Base-by-base conservation (phyloP, 768 basidiomycete genomes). In the Gelatoporia subvermispora region DNA sequence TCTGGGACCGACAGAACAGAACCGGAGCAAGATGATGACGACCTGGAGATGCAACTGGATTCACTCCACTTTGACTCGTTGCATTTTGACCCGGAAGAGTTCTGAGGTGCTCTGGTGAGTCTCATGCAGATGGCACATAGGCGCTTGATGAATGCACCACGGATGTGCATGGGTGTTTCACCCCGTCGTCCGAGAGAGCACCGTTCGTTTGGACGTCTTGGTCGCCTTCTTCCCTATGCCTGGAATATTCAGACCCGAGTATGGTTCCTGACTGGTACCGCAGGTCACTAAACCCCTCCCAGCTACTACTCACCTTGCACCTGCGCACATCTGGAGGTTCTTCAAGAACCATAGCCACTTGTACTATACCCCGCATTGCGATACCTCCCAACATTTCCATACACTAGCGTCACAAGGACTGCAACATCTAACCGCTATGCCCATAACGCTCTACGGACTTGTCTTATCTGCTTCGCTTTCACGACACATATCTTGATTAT, bases 11-110 rank as follows among this genome's bases (percentile, higher is more conserved):
- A 39, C 34, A 31, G 20, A 39, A 22, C 45, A 17, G 23, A 35
- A 39, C 41, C 49, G 13, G 43, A 28, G 21, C 31, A 16, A 42
- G 39, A 28, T 28, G 76, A 83, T 43, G 51, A 66, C 52, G 76
- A 74, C 52, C 66, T 82, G 43, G 82, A 88, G 68, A 80, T 85
- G 82, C 70, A 67, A 34, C 77, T 88, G 13, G 82, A 85, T 59
- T 85, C 85, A 25, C 68, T 88, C 46, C 83, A 85, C 60, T 88
- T 88, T 60, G 85, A 88, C 54, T 71, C 76, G 1, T 55, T 88
- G 39, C 84, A 81, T 45, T 84, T 88, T 47, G 82, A 88, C 60
- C 72, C 74, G 21, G 77, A 82, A 53, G 72, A 70, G 35, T 83
- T 85, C 60, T 43, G 38, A 45, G 8, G 44, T 7, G 13, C n/a